Percentiles rank a stretch among this genome's conserved stretches.
Evolutionary conservation across 2,329 filamentous ascomycete species (phyloP).

Genomic region (Venturia pyrina): DNA sequence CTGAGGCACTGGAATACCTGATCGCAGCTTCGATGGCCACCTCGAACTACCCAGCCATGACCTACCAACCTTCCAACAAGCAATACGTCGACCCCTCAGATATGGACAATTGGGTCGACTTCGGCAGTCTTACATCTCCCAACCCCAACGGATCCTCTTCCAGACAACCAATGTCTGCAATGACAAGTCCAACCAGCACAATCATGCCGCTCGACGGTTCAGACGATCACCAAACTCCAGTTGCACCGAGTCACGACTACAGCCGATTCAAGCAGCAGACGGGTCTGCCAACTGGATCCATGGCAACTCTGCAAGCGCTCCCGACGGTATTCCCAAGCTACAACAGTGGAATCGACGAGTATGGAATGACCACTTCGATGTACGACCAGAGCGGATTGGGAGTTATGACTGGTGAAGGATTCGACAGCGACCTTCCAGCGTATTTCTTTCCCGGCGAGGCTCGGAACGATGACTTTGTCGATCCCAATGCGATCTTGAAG

Average conservation of each 20-base stretch:
- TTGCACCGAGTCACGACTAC: slow-evolving; percentile 87
- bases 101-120: slow-evolving; percentile 36
- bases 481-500: slow-evolving; percentile 63
- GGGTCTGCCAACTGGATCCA: slow-evolving; percentile 74
- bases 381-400: slow-evolving; percentile 34
- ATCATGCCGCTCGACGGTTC: slow-evolving; percentile 39
- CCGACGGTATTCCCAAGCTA: slow-evolving; percentile 42
- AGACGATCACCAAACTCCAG: slow-evolving; percentile 49
- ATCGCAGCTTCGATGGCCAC: slow-evolving; percentile 27
- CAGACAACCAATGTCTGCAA: slow-evolving; percentile 45
- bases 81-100: slow-evolving; percentile 30
- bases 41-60: slow-evolving; percentile 21
- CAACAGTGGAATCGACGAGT: slow-evolving; percentile 56
- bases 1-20: background rate
- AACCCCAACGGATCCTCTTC: slow-evolving; percentile 43
- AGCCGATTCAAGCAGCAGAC: slow-evolving; percentile 93
- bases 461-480: slow-evolving; percentile 47
- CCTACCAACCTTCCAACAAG: slow-evolving; percentile 15
- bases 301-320: slow-evolving; percentile 69
- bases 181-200: slow-evolving; percentile 44
- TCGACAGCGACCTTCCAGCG: slow-evolving; percentile 2
- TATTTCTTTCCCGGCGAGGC: slow-evolving; percentile 52
- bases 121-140: slow-evolving; percentile 51
- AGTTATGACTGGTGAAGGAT: slow-evolving; percentile 8
- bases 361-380: slow-evolving; percentile 35